These are phyloP conservation scores for Fusarium drepaniforme DNA, from an alignment of 2,329 filamentous ascomycete species.

Conservation along the genomic window DNA sequence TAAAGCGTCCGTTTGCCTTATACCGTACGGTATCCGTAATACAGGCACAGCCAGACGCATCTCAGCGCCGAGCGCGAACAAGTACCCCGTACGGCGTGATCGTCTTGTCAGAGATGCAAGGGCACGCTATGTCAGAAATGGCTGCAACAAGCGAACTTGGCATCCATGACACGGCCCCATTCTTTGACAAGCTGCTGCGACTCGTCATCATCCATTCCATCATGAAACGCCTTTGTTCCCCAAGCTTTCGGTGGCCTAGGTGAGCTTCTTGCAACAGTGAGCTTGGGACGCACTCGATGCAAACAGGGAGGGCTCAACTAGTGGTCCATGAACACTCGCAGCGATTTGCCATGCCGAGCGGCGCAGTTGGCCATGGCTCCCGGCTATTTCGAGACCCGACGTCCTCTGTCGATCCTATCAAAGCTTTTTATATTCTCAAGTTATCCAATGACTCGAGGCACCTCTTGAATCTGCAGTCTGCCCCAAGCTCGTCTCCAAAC, in stretches of 20 bases:
- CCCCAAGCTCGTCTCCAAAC: constrained; percentile 21
- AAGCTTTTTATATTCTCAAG: constrained; percentile 32
- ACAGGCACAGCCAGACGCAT: constrained; percentile 25
- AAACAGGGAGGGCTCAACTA: constrained; percentile 6
- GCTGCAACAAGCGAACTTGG: constrained; percentile 27
- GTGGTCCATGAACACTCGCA: constrained; percentile 13
- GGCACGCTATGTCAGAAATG: constrained; percentile 29
- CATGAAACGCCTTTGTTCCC: constrained; percentile 13
- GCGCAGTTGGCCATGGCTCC: constrained; percentile 39
- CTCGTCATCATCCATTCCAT: neutral
- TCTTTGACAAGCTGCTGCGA: neutral
- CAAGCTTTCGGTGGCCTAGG: neutral
- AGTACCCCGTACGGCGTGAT: constrained; percentile 9
- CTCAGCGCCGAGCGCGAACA: constrained; percentile 17
- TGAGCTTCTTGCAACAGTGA: neutral
- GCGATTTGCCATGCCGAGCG: constrained; percentile 21
- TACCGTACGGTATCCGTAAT: neutral
- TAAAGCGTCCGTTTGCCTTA: constrained; percentile 3
- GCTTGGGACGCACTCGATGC: neutral
- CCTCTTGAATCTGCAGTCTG: neutral
- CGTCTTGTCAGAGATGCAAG: constrained; percentile 5
- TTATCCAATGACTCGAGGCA: constrained; percentile 25
- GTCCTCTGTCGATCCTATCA: constrained; percentile 40
- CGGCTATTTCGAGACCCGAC: constrained; percentile 27
- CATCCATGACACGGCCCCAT: neutral